phyloP scores from a whole-genome alignment of 805 yeast species.

The Hanseniaspora clermontiae region DNA sequence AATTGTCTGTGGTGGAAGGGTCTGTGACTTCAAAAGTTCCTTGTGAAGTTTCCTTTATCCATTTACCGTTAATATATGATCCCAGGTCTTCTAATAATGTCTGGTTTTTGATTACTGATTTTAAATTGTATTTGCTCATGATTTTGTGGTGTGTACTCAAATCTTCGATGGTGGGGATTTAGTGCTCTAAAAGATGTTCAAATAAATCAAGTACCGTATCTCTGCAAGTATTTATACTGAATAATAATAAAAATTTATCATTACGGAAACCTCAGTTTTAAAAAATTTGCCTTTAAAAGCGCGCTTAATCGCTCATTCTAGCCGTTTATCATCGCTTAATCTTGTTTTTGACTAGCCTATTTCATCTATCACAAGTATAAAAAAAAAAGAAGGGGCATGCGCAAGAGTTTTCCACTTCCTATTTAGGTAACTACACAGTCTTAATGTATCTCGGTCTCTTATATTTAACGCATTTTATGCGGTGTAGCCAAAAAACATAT shows the following conservation, averaged over 20 bases:
- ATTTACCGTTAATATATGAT: constrained; percentile 7
- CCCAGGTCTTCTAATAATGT: constrained; percentile 4
- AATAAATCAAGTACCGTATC: too few relatives aligned
- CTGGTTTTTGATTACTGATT: neutral
- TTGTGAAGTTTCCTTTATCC: neutral
- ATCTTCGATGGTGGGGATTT: too few relatives aligned
- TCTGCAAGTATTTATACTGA: too few relatives aligned
- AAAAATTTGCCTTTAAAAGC: too few relatives aligned
- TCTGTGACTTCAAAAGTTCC: constrained; percentile 48
- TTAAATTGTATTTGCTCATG: neutral
- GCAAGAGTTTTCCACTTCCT: neutral
- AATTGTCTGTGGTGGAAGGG: constrained; percentile 50
- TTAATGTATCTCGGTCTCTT: neutral
- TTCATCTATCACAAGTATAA: neutral
- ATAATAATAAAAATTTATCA: too few relatives aligned
- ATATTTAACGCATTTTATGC: neutral
- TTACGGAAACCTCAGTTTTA: too few relatives aligned
- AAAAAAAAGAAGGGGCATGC: neutral
- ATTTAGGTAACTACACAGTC: neutral
- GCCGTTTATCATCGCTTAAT: too few relatives aligned
- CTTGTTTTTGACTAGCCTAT: too few relatives aligned
- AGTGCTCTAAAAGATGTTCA: too few relatives aligned
- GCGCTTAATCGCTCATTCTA: too few relatives aligned
- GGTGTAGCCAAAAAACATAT: neutral
- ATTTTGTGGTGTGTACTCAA: neutral